phyloP scores from a whole-genome alignment of 2,329 filamentous ascomycete genomes.

The Aspergillus candidus region DNA sequence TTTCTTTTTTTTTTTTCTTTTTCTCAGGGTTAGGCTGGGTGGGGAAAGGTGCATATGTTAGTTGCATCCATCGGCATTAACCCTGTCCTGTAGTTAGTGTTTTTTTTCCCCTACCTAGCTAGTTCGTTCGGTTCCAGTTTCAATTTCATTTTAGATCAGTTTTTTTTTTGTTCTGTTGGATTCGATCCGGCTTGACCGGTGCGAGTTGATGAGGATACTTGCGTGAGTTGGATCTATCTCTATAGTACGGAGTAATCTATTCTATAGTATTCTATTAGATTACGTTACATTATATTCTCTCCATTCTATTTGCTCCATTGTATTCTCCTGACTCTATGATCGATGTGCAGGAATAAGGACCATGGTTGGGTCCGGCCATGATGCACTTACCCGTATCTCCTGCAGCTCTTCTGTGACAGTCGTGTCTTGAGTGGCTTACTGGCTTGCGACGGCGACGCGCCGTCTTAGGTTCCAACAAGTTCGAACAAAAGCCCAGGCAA shows the following conservation, averaged over 20 bases:
- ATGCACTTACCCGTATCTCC: constrained; percentile 13
- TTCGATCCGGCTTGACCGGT: not conserved
- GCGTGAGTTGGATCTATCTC: too few relatives aligned
- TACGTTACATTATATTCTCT: too few relatives aligned
- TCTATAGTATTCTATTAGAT: too few relatives aligned
- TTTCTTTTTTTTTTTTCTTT: constrained; percentile 9
- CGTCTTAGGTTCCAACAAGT: not conserved
- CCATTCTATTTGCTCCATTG: not conserved
- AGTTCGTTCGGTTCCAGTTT: not conserved
- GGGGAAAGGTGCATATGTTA: constrained; percentile 4
- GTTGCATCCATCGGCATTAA: constrained; percentile 1
- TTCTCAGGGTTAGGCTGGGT: constrained; percentile 1
- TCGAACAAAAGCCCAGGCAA: not conserved
- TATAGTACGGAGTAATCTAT: too few relatives aligned
- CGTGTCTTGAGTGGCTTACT: not conserved
- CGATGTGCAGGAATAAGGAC: not conserved
- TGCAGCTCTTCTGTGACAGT: constrained; percentile 4
- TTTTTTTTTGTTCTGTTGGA: not conserved
- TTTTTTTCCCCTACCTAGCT: too few relatives aligned
- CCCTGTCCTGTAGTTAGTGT: constrained; percentile 3
- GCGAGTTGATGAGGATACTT: not conserved
- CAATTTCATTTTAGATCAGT: not conserved
- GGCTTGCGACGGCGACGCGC: too few relatives aligned
- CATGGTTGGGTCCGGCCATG: constrained; percentile 11
- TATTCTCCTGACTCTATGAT: not conserved